These are phyloP conservation scores for Pythium brassicae DNA, from an alignment of 352 stramenopile species.

Conservation along the genomic window DNA sequence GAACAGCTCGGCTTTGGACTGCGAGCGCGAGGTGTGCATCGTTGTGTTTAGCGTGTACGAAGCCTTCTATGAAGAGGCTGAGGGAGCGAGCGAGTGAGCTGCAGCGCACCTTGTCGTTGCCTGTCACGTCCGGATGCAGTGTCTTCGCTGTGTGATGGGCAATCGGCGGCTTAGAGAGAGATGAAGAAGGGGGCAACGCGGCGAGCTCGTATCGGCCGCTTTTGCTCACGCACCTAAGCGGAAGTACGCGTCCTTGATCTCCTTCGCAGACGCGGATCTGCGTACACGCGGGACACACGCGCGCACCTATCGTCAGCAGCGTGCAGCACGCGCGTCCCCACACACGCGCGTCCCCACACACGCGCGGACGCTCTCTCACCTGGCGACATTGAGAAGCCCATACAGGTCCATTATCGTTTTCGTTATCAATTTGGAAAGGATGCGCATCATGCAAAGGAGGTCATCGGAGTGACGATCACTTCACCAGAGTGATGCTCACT, in stretches of 20 bases:
- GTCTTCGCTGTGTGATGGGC: conserved; percentile 43
- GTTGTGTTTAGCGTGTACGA: no score
- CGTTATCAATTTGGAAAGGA: not conserved
- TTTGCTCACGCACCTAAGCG: conserved; percentile 35
- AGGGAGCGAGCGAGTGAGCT: not conserved
- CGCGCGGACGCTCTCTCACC: conserved; percentile 22
- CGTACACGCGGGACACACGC: no score
- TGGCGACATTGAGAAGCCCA: conserved; percentile 68
- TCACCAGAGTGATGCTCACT: not conserved
- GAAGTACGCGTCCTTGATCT: conserved; percentile 84
- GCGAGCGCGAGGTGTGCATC: not conserved
- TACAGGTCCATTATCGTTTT: not conserved
- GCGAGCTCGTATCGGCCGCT: not conserved
- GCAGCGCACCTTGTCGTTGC: conserved; percentile 50
- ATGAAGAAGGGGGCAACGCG: not conserved
- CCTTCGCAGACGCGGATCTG: conserved; percentile 56
- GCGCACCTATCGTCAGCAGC: no score
- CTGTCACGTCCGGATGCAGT: conserved; percentile 83
- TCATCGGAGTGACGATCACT: not conserved
- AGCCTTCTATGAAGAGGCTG: no score
- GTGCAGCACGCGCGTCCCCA: no score
- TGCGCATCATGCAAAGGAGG: not conserved
- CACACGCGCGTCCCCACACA: no score
- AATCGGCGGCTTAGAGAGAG: not conserved
- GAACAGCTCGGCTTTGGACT: conserved; percentile 81